A percentile compares a stretch with the other conserved stretches of the same genome.
These are phyloP conservation scores for Geotrichum fermentans DNA, from an alignment of 1,139 yeast species.

Conservation along the genomic window DNA sequence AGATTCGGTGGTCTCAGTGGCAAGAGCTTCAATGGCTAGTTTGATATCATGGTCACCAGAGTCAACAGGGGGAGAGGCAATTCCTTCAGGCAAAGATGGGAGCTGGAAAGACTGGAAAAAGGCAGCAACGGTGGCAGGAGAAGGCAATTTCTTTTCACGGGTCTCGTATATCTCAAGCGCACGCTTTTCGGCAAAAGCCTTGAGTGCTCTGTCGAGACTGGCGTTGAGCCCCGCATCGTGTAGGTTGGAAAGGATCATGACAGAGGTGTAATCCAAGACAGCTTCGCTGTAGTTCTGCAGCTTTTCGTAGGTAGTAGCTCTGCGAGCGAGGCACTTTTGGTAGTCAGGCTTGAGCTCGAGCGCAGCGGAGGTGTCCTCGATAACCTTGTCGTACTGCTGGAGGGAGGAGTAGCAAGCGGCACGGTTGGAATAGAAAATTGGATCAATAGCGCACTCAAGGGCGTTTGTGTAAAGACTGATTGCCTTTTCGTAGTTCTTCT, in stretches of 20 bases:
- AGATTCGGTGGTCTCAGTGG: slow-evolving; percentile 50
- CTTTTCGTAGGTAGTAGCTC: slow-evolving; percentile 73
- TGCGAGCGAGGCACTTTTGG: slow-evolving; percentile 75
- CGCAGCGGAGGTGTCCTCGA: slow-evolving; percentile 84
- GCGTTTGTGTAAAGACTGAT: slow-evolving; percentile 76
- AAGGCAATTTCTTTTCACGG: slow-evolving; percentile 61
- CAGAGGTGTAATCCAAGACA: slow-evolving; percentile 83
- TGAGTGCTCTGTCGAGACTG: slow-evolving; percentile 81
- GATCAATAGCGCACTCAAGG: slow-evolving; percentile 64
- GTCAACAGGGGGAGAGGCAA: slow-evolving; percentile 48
- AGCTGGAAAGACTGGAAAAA: slow-evolving; percentile 71
- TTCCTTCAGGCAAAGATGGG: slow-evolving; percentile 35
- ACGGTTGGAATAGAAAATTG: slow-evolving; percentile 89
- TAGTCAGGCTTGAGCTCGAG: slow-evolving; percentile 85
- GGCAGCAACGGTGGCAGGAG: slow-evolving; percentile 78
- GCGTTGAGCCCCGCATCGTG: slow-evolving; percentile 73
- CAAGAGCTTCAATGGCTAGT: slow-evolving; percentile 61
- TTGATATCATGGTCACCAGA: slow-evolving; percentile 60
- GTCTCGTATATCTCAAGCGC: slow-evolving; percentile 56
- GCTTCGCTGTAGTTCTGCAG: slow-evolving; percentile 77
- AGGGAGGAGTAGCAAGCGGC: slow-evolving; percentile 92
- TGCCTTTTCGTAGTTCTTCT: slow-evolving; percentile 57
- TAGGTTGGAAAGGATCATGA: slow-evolving; percentile 45
- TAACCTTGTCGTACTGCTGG: slow-evolving; percentile 71
- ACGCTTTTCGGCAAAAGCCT: slow-evolving; percentile 28